Evolutionary conservation across 2,329 filamentous ascomycete genomes (phyloP).

Genomic region (Trichoderma sp.): DNA sequence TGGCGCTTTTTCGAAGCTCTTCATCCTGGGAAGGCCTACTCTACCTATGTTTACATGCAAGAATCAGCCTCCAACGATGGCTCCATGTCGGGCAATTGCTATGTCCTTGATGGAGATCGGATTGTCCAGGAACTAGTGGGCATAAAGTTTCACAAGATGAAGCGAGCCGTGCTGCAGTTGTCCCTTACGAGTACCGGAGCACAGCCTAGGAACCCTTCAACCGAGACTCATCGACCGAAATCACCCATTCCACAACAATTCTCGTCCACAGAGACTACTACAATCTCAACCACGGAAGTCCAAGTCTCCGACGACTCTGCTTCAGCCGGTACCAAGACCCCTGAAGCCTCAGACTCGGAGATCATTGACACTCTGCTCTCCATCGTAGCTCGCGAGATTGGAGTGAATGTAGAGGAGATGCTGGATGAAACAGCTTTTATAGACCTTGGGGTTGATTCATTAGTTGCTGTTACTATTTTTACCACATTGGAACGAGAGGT

Average conservation of each 20-base stretch:
- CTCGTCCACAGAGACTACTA: background rate
- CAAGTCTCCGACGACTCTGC: background rate
- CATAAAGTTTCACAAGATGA: constrained; percentile 9
- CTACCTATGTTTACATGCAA: background rate
- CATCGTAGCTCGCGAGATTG: background rate
- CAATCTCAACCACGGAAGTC: background rate
- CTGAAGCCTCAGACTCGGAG: background rate
- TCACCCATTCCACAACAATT: background rate
- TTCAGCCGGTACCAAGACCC: background rate
- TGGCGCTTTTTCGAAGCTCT: background rate
- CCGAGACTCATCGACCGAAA: background rate
- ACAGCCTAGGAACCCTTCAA: background rate
- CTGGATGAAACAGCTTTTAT: background rate
- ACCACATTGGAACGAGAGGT: background rate
- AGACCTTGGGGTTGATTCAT: constrained; percentile 16
- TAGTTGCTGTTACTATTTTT: constrained; percentile 13
- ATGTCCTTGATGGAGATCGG: background rate
- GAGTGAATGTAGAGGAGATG: background rate
- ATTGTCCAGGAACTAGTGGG: constrained; percentile 2
- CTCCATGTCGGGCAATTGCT: background rate
- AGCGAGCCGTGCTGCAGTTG: background rate
- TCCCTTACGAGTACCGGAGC: background rate
- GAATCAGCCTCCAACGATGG: background rate
- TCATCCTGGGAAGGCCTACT: background rate
- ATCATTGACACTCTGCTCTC: background rate